phyloP scores from a whole-genome alignment of 495 filamentous ascomycete genomes.

The Usnea hakonensis region DNA sequence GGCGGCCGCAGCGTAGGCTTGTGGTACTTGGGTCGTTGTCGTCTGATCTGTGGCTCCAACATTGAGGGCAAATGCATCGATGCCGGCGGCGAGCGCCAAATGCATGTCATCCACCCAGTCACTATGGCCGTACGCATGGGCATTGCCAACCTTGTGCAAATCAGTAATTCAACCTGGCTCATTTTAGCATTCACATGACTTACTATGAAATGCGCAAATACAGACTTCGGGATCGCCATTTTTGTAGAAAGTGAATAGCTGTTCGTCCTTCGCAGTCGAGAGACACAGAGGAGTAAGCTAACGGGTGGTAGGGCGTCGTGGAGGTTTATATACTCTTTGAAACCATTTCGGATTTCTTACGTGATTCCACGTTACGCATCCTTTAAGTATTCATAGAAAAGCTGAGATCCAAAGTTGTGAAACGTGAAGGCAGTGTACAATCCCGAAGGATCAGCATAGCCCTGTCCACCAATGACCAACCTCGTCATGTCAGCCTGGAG shows the following conservation, averaged over 20 bases:
- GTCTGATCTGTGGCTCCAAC: conserved; percentile 46
- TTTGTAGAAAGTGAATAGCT: background rate
- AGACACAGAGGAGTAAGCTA: too few relatives aligned
- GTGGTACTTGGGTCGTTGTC: conserved; percentile 45
- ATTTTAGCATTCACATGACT: background rate
- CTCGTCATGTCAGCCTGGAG: background rate
- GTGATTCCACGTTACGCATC: background rate
- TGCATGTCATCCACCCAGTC: conserved; percentile 56
- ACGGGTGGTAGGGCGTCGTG: too few relatives aligned
- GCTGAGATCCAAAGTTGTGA: background rate
- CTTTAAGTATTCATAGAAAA: background rate
- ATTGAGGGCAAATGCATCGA: conserved; percentile 68
- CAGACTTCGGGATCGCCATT: background rate
- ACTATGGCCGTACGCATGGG: background rate
- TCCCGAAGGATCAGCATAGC: background rate
- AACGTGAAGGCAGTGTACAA: background rate
- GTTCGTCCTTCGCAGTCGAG: background rate
- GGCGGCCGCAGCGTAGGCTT: conserved; percentile 49
- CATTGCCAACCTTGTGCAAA: background rate
- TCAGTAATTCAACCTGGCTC: background rate
- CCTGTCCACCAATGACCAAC: background rate
- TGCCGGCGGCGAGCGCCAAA: conserved; percentile 50
- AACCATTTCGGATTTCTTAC: too few relatives aligned
- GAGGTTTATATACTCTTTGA: too few relatives aligned
- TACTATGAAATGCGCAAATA: background rate